phyloP scores from a whole-genome alignment of 2,329 filamentous ascomycete genomes.

The Phoma sp. region DNA sequence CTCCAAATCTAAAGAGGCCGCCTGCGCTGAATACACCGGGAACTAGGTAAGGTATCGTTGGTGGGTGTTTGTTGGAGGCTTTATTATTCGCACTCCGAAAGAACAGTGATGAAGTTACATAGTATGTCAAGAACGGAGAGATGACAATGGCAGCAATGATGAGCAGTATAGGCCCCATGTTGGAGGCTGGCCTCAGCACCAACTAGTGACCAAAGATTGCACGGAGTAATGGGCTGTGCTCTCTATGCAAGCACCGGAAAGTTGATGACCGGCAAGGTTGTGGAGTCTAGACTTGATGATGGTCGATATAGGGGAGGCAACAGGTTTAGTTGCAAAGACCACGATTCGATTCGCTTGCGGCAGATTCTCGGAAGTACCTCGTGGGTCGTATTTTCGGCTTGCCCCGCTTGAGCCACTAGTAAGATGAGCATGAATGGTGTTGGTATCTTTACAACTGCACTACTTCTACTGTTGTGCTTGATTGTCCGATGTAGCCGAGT shows the following conservation, averaged over 20 bases:
- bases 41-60: constrained; percentile 31
- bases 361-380: constrained; percentile 3
- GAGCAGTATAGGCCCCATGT: constrained; percentile 2
- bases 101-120: constrained; percentile 28
- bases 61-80: constrained; percentile 21
- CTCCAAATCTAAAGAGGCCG: constrained; percentile 25
- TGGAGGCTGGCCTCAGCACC: not conserved
- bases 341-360: constrained; percentile 8
- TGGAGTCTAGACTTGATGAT: not conserved
- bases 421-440: no score
- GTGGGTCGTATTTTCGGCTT: no score
- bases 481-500: no score
- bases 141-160: constrained; percentile 9
- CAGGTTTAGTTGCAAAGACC: no score
- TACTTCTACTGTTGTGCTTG: no score
- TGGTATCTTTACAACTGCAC: no score
- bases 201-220: not conserved
- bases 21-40: constrained; percentile 31
- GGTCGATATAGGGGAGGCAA: not conserved
- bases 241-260: not conserved
- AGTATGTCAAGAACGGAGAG: constrained; percentile 31
- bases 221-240: not conserved
- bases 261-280: not conserved
- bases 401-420: no score
- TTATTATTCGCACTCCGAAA: constrained; percentile 22